Base-by-base conservation (phyloP, 768 basidiomycete species). In the Psilocybe subaeruginosa region DNA sequence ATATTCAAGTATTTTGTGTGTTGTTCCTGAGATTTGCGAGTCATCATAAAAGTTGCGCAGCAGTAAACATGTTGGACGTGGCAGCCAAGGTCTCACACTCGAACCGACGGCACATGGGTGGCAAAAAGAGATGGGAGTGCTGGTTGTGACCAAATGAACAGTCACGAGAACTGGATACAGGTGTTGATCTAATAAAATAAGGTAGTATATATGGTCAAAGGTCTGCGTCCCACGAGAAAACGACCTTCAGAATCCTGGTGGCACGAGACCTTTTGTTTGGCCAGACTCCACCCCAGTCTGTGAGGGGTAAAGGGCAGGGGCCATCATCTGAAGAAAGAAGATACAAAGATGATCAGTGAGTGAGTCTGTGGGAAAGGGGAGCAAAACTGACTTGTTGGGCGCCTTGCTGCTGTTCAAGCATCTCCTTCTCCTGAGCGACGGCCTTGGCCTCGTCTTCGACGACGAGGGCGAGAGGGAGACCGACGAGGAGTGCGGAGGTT, bases 371-470 rank as follows among this genome's bases (percentile, higher is more conserved):
- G 43, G 66, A 62, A 39, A 43, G 53, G 37, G 53, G 51, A 50
- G 45, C 52, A 65, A 64, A 64, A 82, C 82, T 61, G 59, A 92
- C 95, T 85, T 93, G 91, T 74, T 95, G 93, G 11, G 90, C 90
- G 47, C 95, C 95, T 74, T 93, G 91, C 73, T 95, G 93, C 74
- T 97, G 95, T 55, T 93, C 93, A 64, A 92, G 78, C 84, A 93
- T 86, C 77, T 98, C 95, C 77, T 92, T 89, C 77, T 99, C 97
- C 77, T 98, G 95, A 50, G 90, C 88, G 9, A 95, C 90, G 59
- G 97, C 85, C 77, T 95, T 95, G 56, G 93, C 91, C 79, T 99
- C 97, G 76, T 97, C 97, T 77, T 99, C 97, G 68, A 99, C 82
- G 62, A 88, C 90, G 67, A 99, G 83, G 4, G 96, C 95, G 63